Percentiles rank a stretch among this genome's conserved stretches.
These are phyloP conservation scores for Boletus insuetus DNA, from an alignment of 768 basidiomycete species.

Conservation along the genomic window DNA sequence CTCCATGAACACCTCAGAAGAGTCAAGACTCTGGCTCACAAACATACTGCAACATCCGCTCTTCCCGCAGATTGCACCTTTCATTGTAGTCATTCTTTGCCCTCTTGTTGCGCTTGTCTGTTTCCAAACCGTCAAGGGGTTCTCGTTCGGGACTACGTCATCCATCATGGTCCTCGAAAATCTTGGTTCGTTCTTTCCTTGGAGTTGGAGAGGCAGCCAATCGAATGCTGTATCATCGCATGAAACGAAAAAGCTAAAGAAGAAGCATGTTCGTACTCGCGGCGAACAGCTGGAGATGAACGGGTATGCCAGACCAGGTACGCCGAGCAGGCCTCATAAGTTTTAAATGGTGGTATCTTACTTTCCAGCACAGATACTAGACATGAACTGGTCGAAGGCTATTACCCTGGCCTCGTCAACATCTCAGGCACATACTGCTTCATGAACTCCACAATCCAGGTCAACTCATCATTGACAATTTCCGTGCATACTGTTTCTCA, in stretches of 20 bases:
- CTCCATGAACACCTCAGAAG: slow-evolving; percentile 47
- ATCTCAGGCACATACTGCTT: slow-evolving; percentile 96
- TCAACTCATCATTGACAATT: slow-evolving; percentile 23
- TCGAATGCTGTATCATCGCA: slow-evolving; percentile 22
- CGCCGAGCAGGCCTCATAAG: slow-evolving; percentile 1
- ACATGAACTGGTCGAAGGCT: slow-evolving; percentile 34
- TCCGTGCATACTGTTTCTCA: slow-evolving; percentile 13
- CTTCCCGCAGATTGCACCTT: slow-evolving; percentile 57
- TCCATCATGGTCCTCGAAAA: slow-evolving; percentile 56
- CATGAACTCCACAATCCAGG: slow-evolving; percentile 96
- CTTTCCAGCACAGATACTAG: slow-evolving; percentile 18
- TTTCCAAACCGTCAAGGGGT: slow-evolving; percentile 30
- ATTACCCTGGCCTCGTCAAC: slow-evolving; percentile 92
- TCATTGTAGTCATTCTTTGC: slow-evolving; percentile 49
- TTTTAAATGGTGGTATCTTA: background rate
- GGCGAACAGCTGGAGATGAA: slow-evolving; percentile 55
- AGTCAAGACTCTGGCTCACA: slow-evolving; percentile 38
- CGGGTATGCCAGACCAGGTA: slow-evolving; percentile 32
- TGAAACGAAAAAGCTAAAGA: slow-evolving; percentile 46
- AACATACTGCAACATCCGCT: slow-evolving; percentile 37
- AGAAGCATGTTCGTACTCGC: slow-evolving; percentile 50
- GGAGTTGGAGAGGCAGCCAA: slow-evolving; percentile 53
- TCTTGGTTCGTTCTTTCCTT: slow-evolving; percentile 54
- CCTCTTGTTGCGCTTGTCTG: slow-evolving; percentile 35
- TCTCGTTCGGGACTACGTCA: slow-evolving; percentile 27